Evolutionary conservation across 2,329 filamentous ascomycete species (phyloP).

Genomic region (Gyromitra esculenta): DNA sequence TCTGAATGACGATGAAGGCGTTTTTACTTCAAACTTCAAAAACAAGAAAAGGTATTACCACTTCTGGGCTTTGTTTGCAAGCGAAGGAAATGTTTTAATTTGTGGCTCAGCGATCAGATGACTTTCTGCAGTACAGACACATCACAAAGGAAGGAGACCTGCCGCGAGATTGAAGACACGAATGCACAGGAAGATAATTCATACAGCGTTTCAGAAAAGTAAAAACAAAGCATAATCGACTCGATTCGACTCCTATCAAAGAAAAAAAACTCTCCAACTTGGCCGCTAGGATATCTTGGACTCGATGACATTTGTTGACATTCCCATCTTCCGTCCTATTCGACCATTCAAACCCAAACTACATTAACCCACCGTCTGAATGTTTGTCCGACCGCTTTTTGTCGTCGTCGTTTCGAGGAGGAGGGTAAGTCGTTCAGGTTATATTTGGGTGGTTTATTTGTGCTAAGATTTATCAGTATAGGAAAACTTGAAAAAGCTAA

Average conservation of each 20-base stretch:
- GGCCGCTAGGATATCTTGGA: conserved; percentile 15
- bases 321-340: conserved; percentile 23
- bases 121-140: conserved; percentile 28
- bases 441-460: conserved; percentile 35
- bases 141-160: conserved; percentile 28
- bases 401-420: conserved; percentile 6
- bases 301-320: conserved; percentile 8
- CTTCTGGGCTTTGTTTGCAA: neutral
- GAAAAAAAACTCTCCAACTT: conserved; percentile 30
- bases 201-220: conserved; percentile 43
- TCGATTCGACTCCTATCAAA: conserved; percentile 28
- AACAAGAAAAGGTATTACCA: neutral
- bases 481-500: neutral
- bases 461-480: conserved; percentile 29
- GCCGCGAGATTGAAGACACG: conserved; percentile 48
- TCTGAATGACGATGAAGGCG: too few species aligned
- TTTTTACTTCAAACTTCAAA: too few species aligned
- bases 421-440: neutral
- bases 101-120: conserved; percentile 47
- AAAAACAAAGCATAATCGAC: conserved; percentile 35
- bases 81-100: conserved; percentile 41
- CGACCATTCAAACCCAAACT: conserved; percentile 19
- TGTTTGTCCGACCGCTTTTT: conserved; percentile 23
- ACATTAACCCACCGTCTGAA: conserved; percentile 22
- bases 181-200: conserved; percentile 48